A percentile compares a stretch with the other conserved stretches of the same genome.
Conservation (phyloP, 129 eudicot species). For the Lactuca saligna region DNA sequence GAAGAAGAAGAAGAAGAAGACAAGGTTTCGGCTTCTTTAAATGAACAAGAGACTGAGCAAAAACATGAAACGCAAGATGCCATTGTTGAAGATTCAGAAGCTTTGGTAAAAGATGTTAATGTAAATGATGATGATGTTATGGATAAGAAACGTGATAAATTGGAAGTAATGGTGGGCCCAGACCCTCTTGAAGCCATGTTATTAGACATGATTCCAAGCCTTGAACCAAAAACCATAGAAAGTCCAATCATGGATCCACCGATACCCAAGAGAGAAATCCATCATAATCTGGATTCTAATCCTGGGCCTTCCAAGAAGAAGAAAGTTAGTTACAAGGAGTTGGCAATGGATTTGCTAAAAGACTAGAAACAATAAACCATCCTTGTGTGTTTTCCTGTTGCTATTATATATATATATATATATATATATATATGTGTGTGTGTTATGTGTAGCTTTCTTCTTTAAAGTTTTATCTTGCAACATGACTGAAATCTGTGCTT, state of each 20-base stretch:
- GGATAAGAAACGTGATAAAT: constrained; percentile 29
- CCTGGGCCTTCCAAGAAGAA: constrained; percentile 56
- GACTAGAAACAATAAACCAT: constrained; percentile 26
- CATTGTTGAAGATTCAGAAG: constrained; percentile 28
- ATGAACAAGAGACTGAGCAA: constrained; percentile 9
- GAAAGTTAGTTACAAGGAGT: constrained; percentile 71
- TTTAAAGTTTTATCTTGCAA: too few relatives aligned
- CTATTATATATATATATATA: too few relatives aligned
- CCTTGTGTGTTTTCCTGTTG: neutral
- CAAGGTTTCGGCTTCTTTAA: constrained; percentile 25
- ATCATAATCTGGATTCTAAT: constrained; percentile 26
- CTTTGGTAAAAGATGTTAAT: constrained; percentile 21
- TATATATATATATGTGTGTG: too few relatives aligned
- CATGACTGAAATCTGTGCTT: too few relatives aligned
- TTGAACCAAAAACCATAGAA: constrained; percentile 40
- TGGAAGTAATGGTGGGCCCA: constrained; percentile 60
- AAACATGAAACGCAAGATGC: constrained; percentile 25
- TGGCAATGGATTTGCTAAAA: constrained; percentile 52
- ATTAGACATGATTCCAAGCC: constrained; percentile 65
- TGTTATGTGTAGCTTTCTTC: too few relatives aligned
- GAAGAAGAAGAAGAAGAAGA: constrained; percentile 32
- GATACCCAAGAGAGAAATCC: constrained; percentile 16
- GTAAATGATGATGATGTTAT: constrained; percentile 7
- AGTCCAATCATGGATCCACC: constrained; percentile 10
- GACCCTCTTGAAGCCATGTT: constrained; percentile 83